Evolutionary conservation across 208 protist genomes (phyloP), one percentile per base, ranked within the genome.

Genomic region (Leishmania turanica): DNA sequence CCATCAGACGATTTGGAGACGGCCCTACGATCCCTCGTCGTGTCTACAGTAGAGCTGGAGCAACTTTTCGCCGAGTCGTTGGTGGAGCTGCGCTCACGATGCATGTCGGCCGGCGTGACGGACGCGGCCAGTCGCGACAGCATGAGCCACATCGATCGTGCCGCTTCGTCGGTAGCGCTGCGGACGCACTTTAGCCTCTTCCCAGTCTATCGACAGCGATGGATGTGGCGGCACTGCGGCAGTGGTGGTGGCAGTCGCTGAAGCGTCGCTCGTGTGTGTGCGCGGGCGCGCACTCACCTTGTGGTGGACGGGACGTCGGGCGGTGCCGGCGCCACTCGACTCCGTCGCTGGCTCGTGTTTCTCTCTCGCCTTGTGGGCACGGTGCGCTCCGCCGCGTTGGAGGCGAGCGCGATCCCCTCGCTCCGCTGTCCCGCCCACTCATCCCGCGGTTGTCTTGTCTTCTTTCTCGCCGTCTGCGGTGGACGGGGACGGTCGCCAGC

Each of bases 31-130:
- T 54, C 64, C 31, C 84, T 85, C 58, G 54, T 75, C 1, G 88
- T 91, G 19, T 51, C 79, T 2, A 78, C 81, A 47, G 66, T 42
- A 15, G 34, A 80, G 0, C 31, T 90, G 37, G 88, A 92, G 40
- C 11, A 27, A n/a, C 68, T 75, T 2, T 78, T 90, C 17, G 78
- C 77, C 4, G 62, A 40, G 76, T 89, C 85, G 27, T 37, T 71
- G 45, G 80, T 76, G 58, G 68, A 76, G 62, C 53, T 87, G 65
- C 71, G 71, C 24, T 34, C 27, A 31, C 80, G 76, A 2, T 73
- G 56, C 37, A 34, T 51, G 4, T 58, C 54, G 21, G 56, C 42
- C 6, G 9, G 24, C 5, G 49, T 6, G 68, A 13, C 13, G 68
- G 68, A 53, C 17, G 34, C 21, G 6, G 17, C 49, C 51, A 40